phyloP scores from a whole-genome alignment of 352 stramenopile genomes.

The Phytophthora pluvialis region DNA sequence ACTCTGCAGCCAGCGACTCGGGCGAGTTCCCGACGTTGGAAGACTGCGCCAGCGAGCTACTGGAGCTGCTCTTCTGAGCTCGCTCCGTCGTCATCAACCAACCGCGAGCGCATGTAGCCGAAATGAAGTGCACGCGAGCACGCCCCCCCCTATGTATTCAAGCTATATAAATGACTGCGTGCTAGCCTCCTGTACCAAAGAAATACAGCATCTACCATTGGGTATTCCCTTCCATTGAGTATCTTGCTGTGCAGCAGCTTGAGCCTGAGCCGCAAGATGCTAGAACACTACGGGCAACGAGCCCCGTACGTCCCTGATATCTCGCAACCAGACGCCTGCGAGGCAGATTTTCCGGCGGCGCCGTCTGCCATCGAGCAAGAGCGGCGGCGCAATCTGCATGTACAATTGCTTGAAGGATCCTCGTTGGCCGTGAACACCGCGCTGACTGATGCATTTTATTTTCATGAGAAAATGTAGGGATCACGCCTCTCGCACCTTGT shows the following conservation, averaged over 20 bases:
- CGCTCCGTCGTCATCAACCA: background rate
- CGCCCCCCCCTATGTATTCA: slow-evolving; percentile 36
- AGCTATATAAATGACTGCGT: slow-evolving; percentile 35
- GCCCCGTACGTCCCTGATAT: slow-evolving; percentile 19
- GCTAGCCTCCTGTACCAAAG: slow-evolving; percentile 39
- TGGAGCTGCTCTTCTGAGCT: slow-evolving; percentile 69
- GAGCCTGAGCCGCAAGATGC: background rate
- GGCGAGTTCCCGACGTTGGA: slow-evolving; percentile 62
- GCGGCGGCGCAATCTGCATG: slow-evolving; percentile 15
- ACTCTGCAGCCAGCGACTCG: slow-evolving; percentile 45
- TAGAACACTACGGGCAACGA: background rate
- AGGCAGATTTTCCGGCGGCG: slow-evolving; percentile 5
- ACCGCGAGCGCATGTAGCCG: slow-evolving; percentile 23
- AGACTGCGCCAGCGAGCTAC: slow-evolving; percentile 68
- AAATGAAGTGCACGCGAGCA: slow-evolving; percentile 21
- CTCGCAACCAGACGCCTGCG: background rate
- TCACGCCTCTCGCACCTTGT: slow-evolving; percentile 9
- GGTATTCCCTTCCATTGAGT: slow-evolving; percentile 2
- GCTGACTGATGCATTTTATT: slow-evolving; percentile 13
- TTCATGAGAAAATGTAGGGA: slow-evolving; percentile 22
- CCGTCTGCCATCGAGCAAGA: background rate
- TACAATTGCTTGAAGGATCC: background rate
- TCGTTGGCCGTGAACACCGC: background rate
- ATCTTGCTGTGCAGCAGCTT: background rate
- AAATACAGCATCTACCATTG: slow-evolving; percentile 36